A percentile compares a stretch with the other conserved stretches of the same genome.
Conservation (phyloP, 345 rosid species). For the Hibiscus tridactylites region DNA sequence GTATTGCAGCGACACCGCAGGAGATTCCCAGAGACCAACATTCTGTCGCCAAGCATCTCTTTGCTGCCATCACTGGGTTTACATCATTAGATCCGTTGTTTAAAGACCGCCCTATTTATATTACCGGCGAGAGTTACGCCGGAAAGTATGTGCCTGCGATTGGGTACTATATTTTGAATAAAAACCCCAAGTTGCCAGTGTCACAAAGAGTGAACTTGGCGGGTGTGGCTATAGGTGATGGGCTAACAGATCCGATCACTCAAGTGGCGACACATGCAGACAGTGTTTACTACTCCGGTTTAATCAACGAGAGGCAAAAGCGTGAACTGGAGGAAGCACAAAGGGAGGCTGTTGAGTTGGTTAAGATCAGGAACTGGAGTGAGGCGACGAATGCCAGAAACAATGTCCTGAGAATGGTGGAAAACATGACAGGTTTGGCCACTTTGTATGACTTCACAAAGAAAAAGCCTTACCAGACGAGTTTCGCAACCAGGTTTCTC, state of each 20-base stretch:
- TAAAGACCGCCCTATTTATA: slow-evolving; percentile 44
- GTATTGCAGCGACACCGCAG: slow-evolving; percentile 44
- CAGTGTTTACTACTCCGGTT: slow-evolving; percentile 50
- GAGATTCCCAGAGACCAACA: slow-evolving; percentile 61
- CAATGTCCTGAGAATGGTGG: slow-evolving; percentile 26
- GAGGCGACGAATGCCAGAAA: slow-evolving; percentile 49
- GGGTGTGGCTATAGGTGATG: slow-evolving; percentile 78
- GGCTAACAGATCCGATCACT: slow-evolving; percentile 58
- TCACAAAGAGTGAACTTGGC: slow-evolving; percentile 35
- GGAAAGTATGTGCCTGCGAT: slow-evolving; percentile 78
- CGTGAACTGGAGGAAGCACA: slow-evolving; percentile 49
- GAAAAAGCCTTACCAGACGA: slow-evolving; percentile 36
- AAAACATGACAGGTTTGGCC: slow-evolving; percentile 66
- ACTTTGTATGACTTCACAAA: slow-evolving; percentile 49
- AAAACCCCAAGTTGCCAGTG: slow-evolving; percentile 25
- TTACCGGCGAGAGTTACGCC: slow-evolving; percentile 80
- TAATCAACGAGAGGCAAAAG: slow-evolving; percentile 62
- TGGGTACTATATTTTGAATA: slow-evolving; percentile 54
- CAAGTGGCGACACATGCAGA: slow-evolving; percentile 52
- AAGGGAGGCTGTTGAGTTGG: slow-evolving; percentile 30
- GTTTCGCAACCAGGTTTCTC: slow-evolving; percentile 31
- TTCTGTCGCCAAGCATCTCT: slow-evolving; percentile 55
- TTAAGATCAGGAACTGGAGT: slow-evolving; percentile 39
- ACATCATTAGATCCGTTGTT: slow-evolving; percentile 34
- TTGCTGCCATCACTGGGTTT: slow-evolving; percentile 44